Evolutionary conservation across 2,329 filamentous ascomycete species (phyloP), one percentile per base, ranked within the genome.

Genomic region (Lachnellula hyalina): DNA sequence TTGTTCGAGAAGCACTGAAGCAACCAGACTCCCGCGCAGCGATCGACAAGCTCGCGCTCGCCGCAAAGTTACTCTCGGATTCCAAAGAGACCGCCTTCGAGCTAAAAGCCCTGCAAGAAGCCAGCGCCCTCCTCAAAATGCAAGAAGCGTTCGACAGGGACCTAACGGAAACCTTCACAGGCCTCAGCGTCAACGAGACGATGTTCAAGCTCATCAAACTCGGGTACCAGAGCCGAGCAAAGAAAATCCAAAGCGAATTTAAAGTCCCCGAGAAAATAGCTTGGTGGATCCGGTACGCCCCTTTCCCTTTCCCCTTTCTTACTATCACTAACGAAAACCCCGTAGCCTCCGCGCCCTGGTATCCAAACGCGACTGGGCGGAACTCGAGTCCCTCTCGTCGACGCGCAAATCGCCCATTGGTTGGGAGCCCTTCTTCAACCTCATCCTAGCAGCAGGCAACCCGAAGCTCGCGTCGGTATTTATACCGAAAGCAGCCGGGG

Each of bases 351-450:
- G 93, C 64, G 94, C 92, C 0, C 80, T 97, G 49, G 90, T 99
- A 2, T 88, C 89, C 15, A 90, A 91, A 69, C 82, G 94, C 53
- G 89, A 96, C 68, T 99, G 92, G 91, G 85, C 83, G 50, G 93
- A 96, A 70, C 81, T 99, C 55, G 92, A 97, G 70, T 92, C 96
- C 63, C 82, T 90, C 63, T 82, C 83, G 36, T 88, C 86, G 68
- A 83, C 72, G 40, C 81, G 89, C 67, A 96, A 92, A 72, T 94
- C 88, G 55, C 90, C 93, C 0, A 97, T 99, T 68, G 93, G 93
- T 11, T 99, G 94, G 94, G 90, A 96, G 47, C 90, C 93, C 0
- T 99, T 96, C 73, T 96, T 89, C 77, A 95, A 94, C 68, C 87
- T 95, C 65, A 84, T 89, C 28, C 77, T 97, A 0, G 85, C 87